Evolutionary conservation across 2,329 filamentous ascomycete genomes (phyloP).

Genomic region (Beauveria sp.): DNA sequence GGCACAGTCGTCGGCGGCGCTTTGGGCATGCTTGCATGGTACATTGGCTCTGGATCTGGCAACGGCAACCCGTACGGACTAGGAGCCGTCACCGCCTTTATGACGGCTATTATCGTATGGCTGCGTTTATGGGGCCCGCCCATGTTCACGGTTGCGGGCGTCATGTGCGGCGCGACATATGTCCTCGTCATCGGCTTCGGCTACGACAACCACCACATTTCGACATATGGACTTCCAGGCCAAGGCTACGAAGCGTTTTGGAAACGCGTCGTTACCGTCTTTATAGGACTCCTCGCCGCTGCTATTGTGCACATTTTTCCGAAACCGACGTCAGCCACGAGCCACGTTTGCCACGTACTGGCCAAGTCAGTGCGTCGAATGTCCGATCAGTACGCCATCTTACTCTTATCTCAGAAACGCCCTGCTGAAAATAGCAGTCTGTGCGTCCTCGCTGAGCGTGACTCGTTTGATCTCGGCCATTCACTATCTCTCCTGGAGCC

Average conservation of each 20-base stretch:
- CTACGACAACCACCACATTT: constrained; percentile 34
- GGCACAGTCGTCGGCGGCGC: constrained; percentile 41
- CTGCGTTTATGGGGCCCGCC: constrained; percentile 26
- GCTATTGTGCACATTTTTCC: constrained; percentile 39
- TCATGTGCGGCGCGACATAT: constrained; percentile 31
- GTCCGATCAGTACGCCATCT: constrained; percentile 40
- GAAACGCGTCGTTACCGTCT: constrained; percentile 35
- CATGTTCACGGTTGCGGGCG: constrained; percentile 19
- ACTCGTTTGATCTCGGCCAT: constrained; percentile 24
- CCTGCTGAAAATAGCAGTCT: constrained; percentile 23
- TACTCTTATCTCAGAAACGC: constrained; percentile 28
- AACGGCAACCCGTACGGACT: constrained; percentile 42
- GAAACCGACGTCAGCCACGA: constrained; percentile 36
- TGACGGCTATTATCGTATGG: constrained; percentile 28
- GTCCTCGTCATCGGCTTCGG: constrained; percentile 38
- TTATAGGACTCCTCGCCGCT: constrained; percentile 36
- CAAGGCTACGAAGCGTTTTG: constrained; percentile 41
- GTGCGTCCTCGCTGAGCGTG: constrained; percentile 21
- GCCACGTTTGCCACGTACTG: constrained; percentile 35
- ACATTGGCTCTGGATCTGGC: constrained; percentile 41
- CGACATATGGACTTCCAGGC: constrained; percentile 37
- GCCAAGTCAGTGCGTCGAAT: constrained; percentile 34
- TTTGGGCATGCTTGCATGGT: constrained; percentile 41
- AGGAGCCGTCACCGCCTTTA: constrained; percentile 35
- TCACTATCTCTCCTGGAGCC: constrained; percentile 18